These are phyloP conservation scores for Blastocystis sp. DNA, from an alignment of 352 stramenopile genomes.

Conservation along the genomic window DNA sequence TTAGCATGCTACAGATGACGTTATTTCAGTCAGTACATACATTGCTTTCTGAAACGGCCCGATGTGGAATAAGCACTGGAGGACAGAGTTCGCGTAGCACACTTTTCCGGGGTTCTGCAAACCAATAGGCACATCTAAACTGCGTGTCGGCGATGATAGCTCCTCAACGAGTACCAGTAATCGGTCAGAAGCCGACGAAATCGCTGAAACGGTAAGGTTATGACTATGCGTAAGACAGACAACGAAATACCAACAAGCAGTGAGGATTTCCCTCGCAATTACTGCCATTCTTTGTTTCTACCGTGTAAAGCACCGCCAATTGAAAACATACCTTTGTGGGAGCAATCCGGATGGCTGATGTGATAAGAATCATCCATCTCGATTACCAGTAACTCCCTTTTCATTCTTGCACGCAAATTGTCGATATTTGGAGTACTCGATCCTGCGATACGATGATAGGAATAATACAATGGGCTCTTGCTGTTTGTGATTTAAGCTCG, in stretches of 20 bases:
- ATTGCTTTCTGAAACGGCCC: background rate
- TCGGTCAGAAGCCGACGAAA: background rate
- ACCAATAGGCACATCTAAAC: background rate
- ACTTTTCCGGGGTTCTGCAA: background rate
- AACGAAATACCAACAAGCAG: background rate
- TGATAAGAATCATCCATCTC: conserved; percentile 29
- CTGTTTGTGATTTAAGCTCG: no score
- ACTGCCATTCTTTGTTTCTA: background rate
- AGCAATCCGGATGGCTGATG: conserved; percentile 1
- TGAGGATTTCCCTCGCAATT: conserved; percentile 15
- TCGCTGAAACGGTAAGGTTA: background rate
- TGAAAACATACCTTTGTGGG: background rate
- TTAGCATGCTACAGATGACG: background rate
- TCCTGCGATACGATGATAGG: no score
- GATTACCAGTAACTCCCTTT: background rate
- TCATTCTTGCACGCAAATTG: background rate
- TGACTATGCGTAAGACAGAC: background rate
- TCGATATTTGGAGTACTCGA: background rate
- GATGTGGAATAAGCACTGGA: conserved; percentile 23
- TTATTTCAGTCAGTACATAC: background rate
- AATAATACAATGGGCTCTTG: no score
- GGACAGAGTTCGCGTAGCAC: conserved; percentile 20
- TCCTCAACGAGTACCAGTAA: background rate
- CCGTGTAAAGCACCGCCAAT: background rate
- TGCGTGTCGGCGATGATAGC: background rate